Base-by-base conservation (phyloP, 2,329 filamentous ascomycete species). In the Nannizziopsis arthrosporioides region DNA sequence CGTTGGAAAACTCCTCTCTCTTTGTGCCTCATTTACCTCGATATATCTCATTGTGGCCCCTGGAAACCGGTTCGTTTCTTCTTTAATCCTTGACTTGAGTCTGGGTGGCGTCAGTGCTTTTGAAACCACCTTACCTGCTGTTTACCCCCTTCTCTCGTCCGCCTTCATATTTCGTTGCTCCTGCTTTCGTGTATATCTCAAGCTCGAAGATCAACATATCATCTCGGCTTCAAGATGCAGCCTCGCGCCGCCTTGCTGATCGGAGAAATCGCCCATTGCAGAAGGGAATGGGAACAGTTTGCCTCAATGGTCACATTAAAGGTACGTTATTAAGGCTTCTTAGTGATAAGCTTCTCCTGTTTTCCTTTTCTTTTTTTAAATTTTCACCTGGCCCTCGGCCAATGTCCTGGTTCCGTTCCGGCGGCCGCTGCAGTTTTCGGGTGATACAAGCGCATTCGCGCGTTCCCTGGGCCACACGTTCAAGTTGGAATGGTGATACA, bases 241-340 rank as follows among this genome's bases (percentile, higher is more conserved):
- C 53, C 61, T 27, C 60, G 61, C 56, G 56, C 64, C 32, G 66
- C 67, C 39, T 63, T 72, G n/a, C 58, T 72, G 45, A 71, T 72
- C 51, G 69, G 69, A 40, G 61, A 56, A 11, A 66, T 72, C 52
- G 61, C 58, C 34, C 69, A 72, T 48, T 61, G 66, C 46, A 61
- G 64, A 36, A 61, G 64, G 47, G 67, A 71, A 53, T 72, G 68
- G 68, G 59, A 68, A 52, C 59, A 58, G 17, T 57, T 70, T 8
- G 63, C 67, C 7, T 67, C 64, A 0, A 56, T 67, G 17, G 58
- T 67, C 49, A 66, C 55, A 1, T 61, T 71, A 40, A 69, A 71
- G 61, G 67, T 68, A 53, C 42, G 54, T 42, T 10, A 10, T 12
- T 36, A 5, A 9, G 42, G 30, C 5, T 15, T 9, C 40, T 14